phyloP scores from a whole-genome alignment of 257 asterid species.

The Orobanche coerulescens region DNA sequence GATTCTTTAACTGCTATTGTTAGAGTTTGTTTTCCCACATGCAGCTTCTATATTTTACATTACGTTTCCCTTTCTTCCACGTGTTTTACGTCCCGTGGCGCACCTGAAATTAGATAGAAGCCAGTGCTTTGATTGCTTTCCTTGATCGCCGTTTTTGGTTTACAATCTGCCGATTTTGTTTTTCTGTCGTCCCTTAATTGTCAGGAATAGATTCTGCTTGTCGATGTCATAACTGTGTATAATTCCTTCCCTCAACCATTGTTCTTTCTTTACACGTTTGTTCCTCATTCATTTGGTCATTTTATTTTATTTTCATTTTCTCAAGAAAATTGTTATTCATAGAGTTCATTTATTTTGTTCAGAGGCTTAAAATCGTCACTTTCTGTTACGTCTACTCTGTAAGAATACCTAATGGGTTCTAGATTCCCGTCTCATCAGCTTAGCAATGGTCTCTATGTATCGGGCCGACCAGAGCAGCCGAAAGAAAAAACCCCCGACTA shows the following conservation, averaged over 20 bases:
- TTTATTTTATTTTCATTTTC: not conserved
- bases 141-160: conserved; percentile 16
- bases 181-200: conserved; percentile 13
- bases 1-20: not conserved
- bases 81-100: not conserved
- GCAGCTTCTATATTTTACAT: not conserved
- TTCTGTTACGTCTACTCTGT: conserved; percentile 12
- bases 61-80: not conserved
- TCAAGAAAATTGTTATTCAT: conserved; percentile 22
- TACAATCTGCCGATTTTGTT: conserved; percentile 9
- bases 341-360: conserved; percentile 19
- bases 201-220: not conserved
- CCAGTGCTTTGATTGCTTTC: conserved; percentile 10
- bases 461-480: no score
- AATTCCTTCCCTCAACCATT: conserved; percentile 11
- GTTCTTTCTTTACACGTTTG: not conserved
- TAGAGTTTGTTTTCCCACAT: not conserved
- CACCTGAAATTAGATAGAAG: not conserved
- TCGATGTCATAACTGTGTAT: conserved; percentile 1
- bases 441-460: no score
- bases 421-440: no score
- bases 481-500: not conserved
- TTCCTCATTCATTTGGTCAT: conserved; percentile 18
- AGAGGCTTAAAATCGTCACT: conserved; percentile 24
- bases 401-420: conserved; percentile 15